phyloP scores from a whole-genome alignment of 2,329 filamentous ascomycete genomes.

The Claviceps maximensis region DNA sequence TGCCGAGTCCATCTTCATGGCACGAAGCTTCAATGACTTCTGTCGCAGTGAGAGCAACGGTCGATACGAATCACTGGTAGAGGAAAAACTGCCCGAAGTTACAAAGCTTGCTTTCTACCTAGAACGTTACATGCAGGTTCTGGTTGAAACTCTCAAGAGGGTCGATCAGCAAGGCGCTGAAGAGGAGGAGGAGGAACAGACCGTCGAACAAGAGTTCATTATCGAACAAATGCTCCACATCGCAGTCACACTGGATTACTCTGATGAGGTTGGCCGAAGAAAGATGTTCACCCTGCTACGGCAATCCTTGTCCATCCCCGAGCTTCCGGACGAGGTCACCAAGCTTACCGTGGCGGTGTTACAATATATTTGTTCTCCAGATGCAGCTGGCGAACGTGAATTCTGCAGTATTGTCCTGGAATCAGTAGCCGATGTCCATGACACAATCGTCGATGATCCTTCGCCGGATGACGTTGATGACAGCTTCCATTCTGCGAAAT shows the following conservation, averaged over 20 bases:
- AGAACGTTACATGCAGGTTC: constrained; percentile 60
- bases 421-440: constrained; percentile 90
- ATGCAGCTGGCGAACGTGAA: constrained; percentile 62
- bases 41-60: constrained; percentile 63
- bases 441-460: constrained; percentile 70
- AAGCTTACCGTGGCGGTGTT: constrained; percentile 75
- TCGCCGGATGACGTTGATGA: constrained; percentile 42
- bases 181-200: constrained; percentile 63
- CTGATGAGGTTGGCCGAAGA: constrained; percentile 86
- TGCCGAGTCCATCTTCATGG: constrained; percentile 80
- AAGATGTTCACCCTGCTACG: constrained; percentile 92
- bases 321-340: constrained; percentile 84
- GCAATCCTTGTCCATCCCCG: constrained; percentile 71
- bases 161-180: constrained; percentile 41
- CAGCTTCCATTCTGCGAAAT: constrained; percentile 88
- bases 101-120: constrained; percentile 81
- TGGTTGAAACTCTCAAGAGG: constrained; percentile 51
- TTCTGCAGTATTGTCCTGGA: constrained; percentile 81
- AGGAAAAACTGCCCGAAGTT: constrained; percentile 92
- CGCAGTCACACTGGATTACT: constrained; percentile 83
- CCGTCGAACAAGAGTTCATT: constrained; percentile 85
- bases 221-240: constrained; percentile 93
- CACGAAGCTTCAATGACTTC: constrained; percentile 87
- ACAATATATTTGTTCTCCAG: constrained; percentile 66
- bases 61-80: constrained; percentile 61